Evolutionary conservation across 768 basidiomycete species (phyloP), one percentile per base, ranked within the genome.

Genomic region (Rossbeevera mucosa): DNA sequence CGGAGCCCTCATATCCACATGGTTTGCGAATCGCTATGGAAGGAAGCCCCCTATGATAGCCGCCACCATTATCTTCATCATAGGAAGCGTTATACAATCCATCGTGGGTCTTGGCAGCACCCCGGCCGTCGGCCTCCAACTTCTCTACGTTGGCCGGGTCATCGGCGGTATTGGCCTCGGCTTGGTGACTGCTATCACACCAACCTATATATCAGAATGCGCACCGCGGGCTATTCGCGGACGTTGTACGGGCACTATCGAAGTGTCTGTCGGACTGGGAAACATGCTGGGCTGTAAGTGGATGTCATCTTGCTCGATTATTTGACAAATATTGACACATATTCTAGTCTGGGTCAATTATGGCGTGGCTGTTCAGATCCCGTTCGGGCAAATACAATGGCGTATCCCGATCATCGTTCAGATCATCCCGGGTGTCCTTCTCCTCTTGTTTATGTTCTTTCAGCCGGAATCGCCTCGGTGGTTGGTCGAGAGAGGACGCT

Each of bases 101-200:
- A 60, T 67, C 48, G 60, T 66, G 18, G 70, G 69, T 7, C 55
- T 73, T n/a, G 68, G 71, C 24, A 65, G 57, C 41, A 57, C 63
- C 31, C 48, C 59, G 4, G 47, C 50, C 7, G 53, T 60, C 3
- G 69, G 64, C 14, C 57, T 72, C n/a, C 43, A 65, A 20, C 16
- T 71, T 2, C 55, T 71, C 8, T 72, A 64, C 50, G 60, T 71
- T 44, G 58, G 66, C 46, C 73, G 78, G 8, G 79, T 79, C 68
- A 56, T 82, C 0, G 68, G 73, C 5, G 81, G 80, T 16, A 62
- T 80, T 29, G 79, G 80, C 2, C 69, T 78, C 6, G 75, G 77
- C 24, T 40, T 72, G 30, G 64, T 71, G 57, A 59, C 66, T 2
- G 70, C 69, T 0, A 44, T 74, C 20, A 68, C 71, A 20, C 73